Percentiles rank a stretch among this genome's conserved stretches.
Conservation (phyloP, 108 stramenopile species). For the Nitzschia putrida region DNA sequence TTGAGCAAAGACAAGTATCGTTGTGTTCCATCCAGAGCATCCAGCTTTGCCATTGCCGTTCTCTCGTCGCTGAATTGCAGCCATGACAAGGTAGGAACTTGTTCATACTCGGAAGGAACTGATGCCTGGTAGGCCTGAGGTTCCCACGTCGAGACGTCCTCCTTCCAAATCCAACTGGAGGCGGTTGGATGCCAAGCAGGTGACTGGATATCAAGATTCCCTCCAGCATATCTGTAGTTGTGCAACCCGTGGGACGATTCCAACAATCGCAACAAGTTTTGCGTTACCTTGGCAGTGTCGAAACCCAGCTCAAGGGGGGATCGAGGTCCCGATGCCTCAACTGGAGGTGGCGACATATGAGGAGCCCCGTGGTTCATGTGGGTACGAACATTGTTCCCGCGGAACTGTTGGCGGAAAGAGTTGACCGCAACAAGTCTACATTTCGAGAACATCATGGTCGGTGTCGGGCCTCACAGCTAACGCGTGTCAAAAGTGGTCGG, state of each 20-base stretch:
- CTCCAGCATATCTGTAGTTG: background rate
- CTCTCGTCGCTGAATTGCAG: slow-evolving; percentile 26
- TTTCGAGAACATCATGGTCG: too few species aligned
- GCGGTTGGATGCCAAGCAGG: slow-evolving; percentile 20
- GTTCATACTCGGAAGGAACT: background rate
- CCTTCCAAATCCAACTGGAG: background rate
- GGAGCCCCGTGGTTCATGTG: slow-evolving; percentile 29
- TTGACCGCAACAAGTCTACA: too few species aligned
- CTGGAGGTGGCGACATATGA: background rate
- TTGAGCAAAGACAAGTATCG: slow-evolving; percentile 24
- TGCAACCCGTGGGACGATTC: slow-evolving; percentile 34
- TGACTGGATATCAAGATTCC: slow-evolving; percentile 11
- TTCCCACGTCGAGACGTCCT: background rate
- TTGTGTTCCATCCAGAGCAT: slow-evolving; percentile 20
- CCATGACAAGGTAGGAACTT: slow-evolving; percentile 21
- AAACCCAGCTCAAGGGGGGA: slow-evolving; percentile 23
- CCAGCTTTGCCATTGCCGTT: slow-evolving; percentile 28
- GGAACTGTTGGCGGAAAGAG: too few species aligned
- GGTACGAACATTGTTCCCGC: slow-evolving; percentile 7
- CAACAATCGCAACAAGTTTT: slow-evolving; percentile 29
- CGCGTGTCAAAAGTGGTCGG: too few species aligned
- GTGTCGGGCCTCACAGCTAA: too few species aligned
- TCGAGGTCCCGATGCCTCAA: slow-evolving; percentile 13
- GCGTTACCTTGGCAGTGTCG: slow-evolving; percentile 10
- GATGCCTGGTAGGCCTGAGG: background rate